These are phyloP conservation scores for Salmacisia buchloeana DNA, from an alignment of 1,284 basidiomycete species.

Conservation along the genomic window DNA sequence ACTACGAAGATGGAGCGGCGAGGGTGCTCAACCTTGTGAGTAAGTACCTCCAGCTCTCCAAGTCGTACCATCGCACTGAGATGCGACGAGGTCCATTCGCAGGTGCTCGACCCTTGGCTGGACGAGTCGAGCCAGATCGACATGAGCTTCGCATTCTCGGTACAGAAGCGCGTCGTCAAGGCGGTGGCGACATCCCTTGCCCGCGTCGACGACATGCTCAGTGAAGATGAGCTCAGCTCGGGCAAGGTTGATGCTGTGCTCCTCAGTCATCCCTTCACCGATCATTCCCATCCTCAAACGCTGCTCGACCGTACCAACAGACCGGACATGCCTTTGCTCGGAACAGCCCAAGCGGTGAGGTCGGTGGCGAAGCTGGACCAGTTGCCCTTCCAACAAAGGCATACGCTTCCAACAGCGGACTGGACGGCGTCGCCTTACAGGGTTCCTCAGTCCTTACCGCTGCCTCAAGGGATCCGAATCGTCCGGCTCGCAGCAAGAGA, in stretches of 20 bases:
- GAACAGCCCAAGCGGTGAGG: neutral
- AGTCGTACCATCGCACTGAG: neutral
- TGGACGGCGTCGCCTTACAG: neutral
- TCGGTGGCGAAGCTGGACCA: neutral
- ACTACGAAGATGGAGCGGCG: neutral
- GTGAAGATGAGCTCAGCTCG: neutral
- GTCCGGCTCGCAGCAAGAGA: neutral
- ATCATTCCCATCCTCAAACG: constrained; percentile 17
- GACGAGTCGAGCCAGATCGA: constrained; percentile 12
- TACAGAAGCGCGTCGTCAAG: constrained; percentile 8
- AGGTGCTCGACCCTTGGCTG: constrained; percentile 18
- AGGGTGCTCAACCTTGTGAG: constrained; percentile 14
- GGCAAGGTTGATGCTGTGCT: constrained; percentile 14
- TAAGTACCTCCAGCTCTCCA: neutral
- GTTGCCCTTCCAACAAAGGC: neutral
- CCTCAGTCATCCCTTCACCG: constrained; percentile 17
- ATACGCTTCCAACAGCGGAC: neutral
- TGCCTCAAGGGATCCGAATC: neutral
- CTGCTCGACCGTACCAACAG: neutral
- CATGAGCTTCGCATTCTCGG: constrained; percentile 10
- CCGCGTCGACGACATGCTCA: constrained; percentile 7
- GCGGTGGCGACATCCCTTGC: constrained; percentile 4
- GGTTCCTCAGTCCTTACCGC: neutral
- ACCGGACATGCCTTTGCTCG: neutral
- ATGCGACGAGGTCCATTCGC: neutral